Percentiles rank a stretch among this genome's conserved stretches.
Evolutionary conservation across 2,329 filamentous ascomycete species (phyloP).

Genomic region (Parasarocladium wereldwijsianum): DNA sequence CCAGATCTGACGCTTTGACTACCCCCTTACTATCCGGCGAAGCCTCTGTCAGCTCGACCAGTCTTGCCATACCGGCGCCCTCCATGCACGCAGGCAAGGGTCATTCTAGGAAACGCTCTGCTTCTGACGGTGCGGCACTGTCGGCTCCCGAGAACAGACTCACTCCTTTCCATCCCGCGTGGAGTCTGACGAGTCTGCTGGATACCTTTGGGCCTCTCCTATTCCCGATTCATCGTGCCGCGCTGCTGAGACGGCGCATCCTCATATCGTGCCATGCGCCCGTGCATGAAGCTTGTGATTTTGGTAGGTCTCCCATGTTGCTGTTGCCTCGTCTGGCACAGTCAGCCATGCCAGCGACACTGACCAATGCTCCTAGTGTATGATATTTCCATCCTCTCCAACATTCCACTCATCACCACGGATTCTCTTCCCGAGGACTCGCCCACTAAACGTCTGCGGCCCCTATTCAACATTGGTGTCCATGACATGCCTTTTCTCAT

Average conservation of each 20-base stretch:
- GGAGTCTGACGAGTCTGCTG: constrained; percentile 63
- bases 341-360: too few relatives aligned
- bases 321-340: constrained; percentile 10
- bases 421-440: constrained; percentile 52
- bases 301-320: constrained; percentile 43
- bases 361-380: constrained; percentile 50
- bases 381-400: constrained; percentile 82
- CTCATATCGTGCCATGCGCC: constrained; percentile 76
- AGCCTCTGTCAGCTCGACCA: constrained; percentile 36
- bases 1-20: constrained; percentile 18
- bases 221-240: constrained; percentile 80
- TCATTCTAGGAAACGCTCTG: constrained; percentile 42
- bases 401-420: constrained; percentile 61
- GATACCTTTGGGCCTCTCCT: constrained; percentile 80
- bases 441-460: constrained; percentile 51
- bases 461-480: constrained; percentile 86
- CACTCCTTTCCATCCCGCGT: constrained; percentile 70
- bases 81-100: constrained; percentile 17
- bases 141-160: constrained; percentile 49
- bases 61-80: constrained; percentile 23
- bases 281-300: constrained; percentile 74
- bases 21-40: constrained; percentile 20
- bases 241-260: constrained; percentile 74
- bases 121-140: constrained; percentile 45
- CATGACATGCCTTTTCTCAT: constrained; percentile 77